Evolutionary conservation across 345 rosid species (phyloP).

Genomic region (Psidium guajava): DNA sequence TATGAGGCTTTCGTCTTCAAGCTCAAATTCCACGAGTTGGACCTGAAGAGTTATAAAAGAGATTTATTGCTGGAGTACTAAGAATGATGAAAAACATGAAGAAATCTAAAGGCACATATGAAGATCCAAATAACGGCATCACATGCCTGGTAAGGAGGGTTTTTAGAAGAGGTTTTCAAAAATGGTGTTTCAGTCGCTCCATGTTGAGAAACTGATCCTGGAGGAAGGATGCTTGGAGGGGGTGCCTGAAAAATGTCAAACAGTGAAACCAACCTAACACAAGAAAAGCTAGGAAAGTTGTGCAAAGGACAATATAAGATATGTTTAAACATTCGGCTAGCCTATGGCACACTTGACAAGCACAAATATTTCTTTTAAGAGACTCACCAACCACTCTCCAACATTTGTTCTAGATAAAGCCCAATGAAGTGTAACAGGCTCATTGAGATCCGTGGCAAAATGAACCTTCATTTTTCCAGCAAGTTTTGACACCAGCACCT

Average conservation of each 20-base stretch:
- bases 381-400: conserved; percentile 95
- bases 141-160: conserved; percentile 52
- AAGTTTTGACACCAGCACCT: conserved; percentile 73
- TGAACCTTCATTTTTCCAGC: conserved; percentile 53
- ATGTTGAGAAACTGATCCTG: conserved; percentile 51
- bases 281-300: conserved; percentile 3
- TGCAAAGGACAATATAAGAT: not conserved
- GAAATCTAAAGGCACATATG: not conserved
- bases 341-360: not conserved
- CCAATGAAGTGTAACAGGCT: conserved; percentile 84
- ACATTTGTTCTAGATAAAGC: conserved; percentile 65
- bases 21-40: conserved; percentile 58
- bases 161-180: conserved; percentile 19
- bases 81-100: not conserved
- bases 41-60: conserved; percentile 37
- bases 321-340: not conserved
- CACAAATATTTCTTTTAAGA: not conserved
- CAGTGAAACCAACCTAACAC: conserved; percentile 4
- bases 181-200: conserved; percentile 61
- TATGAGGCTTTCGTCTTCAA: conserved; percentile 55
- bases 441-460: conserved; percentile 60
- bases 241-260: conserved; percentile 63
- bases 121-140: not conserved
- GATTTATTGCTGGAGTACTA: not conserved
- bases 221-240: conserved; percentile 51